A percentile compares a stretch with the other conserved stretches of the same genome.
Evolutionary conservation across 176 grass and related monocot species (phyloP).

Genomic region (Bothriochloa decipiens): DNA sequence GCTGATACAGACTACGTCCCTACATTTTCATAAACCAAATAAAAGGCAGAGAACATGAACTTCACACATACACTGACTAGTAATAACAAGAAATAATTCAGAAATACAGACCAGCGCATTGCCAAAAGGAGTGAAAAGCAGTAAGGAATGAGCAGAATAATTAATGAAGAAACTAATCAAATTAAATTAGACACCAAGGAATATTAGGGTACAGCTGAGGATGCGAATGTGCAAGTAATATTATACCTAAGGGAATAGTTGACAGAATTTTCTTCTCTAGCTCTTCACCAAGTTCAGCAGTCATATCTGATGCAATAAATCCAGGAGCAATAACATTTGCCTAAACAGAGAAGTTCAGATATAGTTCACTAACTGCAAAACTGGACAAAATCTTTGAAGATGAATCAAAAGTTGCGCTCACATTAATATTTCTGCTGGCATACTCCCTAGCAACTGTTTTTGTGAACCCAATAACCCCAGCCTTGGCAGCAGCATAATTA

Average conservation of each 20-base stretch:
- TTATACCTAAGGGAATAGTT: slow-evolving; percentile 81
- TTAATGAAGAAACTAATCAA: not conserved
- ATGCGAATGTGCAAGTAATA: not conserved
- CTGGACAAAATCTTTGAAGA: slow-evolving; percentile 21
- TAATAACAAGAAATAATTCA: not conserved
- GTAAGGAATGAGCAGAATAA: not conserved
- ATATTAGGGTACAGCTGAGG: not conserved
- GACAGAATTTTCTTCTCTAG: slow-evolving; percentile 92
- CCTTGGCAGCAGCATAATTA: slow-evolving; percentile 93
- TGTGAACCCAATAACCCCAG: slow-evolving; percentile 95
- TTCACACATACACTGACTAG: not conserved
- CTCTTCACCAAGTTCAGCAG: slow-evolving; percentile 79
- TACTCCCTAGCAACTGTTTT: slow-evolving; percentile 98
- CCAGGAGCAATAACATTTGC: slow-evolving; percentile 95
- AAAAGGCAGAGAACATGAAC: not conserved
- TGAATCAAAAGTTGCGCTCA: slow-evolving; percentile 31
- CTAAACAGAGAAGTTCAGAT: slow-evolving; percentile 34
- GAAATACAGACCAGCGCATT: not conserved
- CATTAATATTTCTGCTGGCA: slow-evolving; percentile 97
- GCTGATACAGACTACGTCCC: not conserved
- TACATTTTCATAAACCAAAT: not conserved
- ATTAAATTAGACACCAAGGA: not conserved
- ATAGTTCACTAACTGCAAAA: slow-evolving; percentile 34
- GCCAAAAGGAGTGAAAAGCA: not conserved
- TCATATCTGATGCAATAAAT: slow-evolving; percentile 96